Percentiles rank a stretch among this genome's conserved stretches.
These are phyloP conservation scores for Aureobasidium sp. DNA, from an alignment of 2,329 filamentous ascomycete genomes.

Conservation along the genomic window DNA sequence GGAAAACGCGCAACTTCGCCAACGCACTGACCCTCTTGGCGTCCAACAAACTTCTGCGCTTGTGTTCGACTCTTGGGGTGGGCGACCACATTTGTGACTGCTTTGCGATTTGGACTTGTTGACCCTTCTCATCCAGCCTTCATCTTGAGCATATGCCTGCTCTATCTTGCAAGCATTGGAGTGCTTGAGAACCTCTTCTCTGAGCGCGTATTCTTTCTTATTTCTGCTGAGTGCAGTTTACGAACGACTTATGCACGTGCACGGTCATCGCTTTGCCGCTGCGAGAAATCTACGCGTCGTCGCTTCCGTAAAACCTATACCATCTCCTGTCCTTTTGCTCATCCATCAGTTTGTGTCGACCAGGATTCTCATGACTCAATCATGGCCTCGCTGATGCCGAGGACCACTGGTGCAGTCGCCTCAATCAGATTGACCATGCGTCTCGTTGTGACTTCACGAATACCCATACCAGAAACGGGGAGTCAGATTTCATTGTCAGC, in stretches of 20 bases:
- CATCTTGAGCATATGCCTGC: not conserved
- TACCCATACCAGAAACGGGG: too few species aligned
- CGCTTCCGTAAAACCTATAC: not conserved
- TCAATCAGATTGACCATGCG: too few species aligned
- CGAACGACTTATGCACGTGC: not conserved
- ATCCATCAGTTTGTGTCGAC: not conserved
- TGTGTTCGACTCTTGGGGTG: constrained; percentile 11
- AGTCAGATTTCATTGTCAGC: not conserved
- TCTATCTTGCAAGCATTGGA: too few species aligned
- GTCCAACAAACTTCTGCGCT: not conserved
- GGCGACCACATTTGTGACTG: constrained; percentile 1
- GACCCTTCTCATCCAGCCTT: not conserved
- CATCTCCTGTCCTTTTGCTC: not conserved
- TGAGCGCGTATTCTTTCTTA: not conserved
- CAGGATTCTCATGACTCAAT: too few species aligned
- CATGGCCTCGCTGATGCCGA: too few species aligned
- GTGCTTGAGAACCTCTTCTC: not conserved
- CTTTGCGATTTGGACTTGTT: not conserved
- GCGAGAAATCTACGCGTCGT: not conserved
- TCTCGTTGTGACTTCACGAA: too few species aligned
- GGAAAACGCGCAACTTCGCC: not conserved
- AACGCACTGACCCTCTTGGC: not conserved
- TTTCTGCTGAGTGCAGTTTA: not conserved
- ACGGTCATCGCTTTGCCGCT: not conserved
- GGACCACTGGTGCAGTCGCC: too few species aligned